Evolutionary conservation across 352 stramenopile genomes (phyloP), one percentile per base, ranked within the genome.

Genomic region (Phytophthora quininea): DNA sequence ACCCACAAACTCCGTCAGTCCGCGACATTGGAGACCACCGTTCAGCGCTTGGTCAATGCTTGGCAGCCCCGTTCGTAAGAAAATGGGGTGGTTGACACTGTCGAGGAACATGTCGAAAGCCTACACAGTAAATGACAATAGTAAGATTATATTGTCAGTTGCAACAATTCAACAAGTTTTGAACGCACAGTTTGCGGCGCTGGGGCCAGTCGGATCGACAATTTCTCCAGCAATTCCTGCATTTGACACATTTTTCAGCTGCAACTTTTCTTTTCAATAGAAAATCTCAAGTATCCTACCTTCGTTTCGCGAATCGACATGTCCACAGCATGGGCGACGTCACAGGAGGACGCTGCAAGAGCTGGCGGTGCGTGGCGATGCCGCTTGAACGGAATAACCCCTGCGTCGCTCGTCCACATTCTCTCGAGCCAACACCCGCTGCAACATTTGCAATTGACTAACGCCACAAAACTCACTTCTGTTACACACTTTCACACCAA

Each of bases 51-150:
- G 66, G 37, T 95, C 88, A 19, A 95, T 73, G 33, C 58, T 37
- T 19, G 84, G 58, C 37, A 95, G 68, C 14, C 78, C 83, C 7
- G 82, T 92, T 32, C 88, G 85, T 31, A 95, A 73, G 50, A 80
- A 80, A 53, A 71, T 76, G 4, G 88, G 85, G 14, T 84, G 75
- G 54, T 93, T 94, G 37, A 69, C 76, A 37, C 78, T 88, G 61
- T 89, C 73, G 40, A 95, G 58, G 57, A 94, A 95, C 74, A 95
- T 73, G 15, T 91, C 86, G 50, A 95, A 89, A 1, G 80, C 88
- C 87, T 95, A 32, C 32, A 33, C 6, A 57, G 19, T 24, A 24
- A 24, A 24, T 35, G 11, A 3, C 30, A 42, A 54, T 32, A 71
- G 14, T 48, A 52, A 42, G 10, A 57, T 46, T 15, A 11, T 24